Evolutionary conservation across 2,329 filamentous ascomycete genomes (phyloP), one percentile per base, ranked within the genome.

Genomic region (Ilyonectria destructans): DNA sequence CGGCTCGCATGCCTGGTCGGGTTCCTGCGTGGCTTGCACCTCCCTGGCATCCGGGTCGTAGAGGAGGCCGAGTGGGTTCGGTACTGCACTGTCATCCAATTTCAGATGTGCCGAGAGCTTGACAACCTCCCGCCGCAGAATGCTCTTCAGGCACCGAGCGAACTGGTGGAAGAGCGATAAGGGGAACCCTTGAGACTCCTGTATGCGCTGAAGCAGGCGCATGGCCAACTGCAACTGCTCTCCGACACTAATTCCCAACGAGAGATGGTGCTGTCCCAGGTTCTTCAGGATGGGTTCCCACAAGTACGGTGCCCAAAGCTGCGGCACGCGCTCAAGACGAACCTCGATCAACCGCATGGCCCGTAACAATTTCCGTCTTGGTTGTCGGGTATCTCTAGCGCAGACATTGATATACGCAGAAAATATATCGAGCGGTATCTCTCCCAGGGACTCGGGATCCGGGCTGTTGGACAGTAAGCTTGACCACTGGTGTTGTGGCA

Each of bases 331-430:
- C 0, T 62, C 68, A 13, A 81, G 65, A 10, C 79, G 77, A 17
- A 73, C 52, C 33, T 77, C 72, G 19, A 76, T 71, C 43, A 82
- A 62, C 10, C 70, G 71, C 52, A 82, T 77, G 15, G 77, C 79
- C n/a, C 79, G 77, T 59, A 74, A 65, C 58, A 82, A 66, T 33
- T 79, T 74, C 37, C 69, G 74, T 43, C 71, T 72, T 10, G 69
- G 65, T 26, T 57, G 68, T 12, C 67, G 62, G 6, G 70, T 72
- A 23, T 74, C 72, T 26, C 73, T 75, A 8, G 74, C 70, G 49
- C 79, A 77, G 17, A 72, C 69, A 31, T 77, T 72, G 13, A 91
- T 81, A 73, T 88, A 90, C 3, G 87, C 85, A 7, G 80, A 79
- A 64, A 91, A 85, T 1, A 86, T 65, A 1, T 74, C 67, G n/a